Evolutionary conservation across 148 eudicot genomes (phyloP), one percentile per base, ranked within the genome.

Genomic region (Silene conica): DNA sequence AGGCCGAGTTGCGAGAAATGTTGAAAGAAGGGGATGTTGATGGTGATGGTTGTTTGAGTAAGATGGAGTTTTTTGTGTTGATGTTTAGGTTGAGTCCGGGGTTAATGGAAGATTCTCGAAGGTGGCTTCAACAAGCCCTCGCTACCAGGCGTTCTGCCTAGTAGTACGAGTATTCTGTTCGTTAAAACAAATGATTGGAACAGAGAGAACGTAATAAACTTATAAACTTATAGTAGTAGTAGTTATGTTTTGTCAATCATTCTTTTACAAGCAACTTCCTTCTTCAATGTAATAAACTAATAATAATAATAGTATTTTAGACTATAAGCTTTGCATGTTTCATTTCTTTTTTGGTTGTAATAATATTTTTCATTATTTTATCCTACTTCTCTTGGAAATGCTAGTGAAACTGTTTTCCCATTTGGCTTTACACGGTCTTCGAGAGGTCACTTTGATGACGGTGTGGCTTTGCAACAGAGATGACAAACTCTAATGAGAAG

Each of bases 81-180:
- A 89, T 89, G 92, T 81, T 89, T 76, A 83, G 90, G 83, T 76
- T 89, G 48, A 89, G 92, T 28, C 92, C 92, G 76, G 82, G 81
- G 1, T 80, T 89, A 62, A 83, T 89, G 87, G 76, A 78, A 13
- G 80, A 78, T 14, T 86, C 87, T 0, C 50, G 58, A 57, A 70
- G 63, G 67, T 89, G 83, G 83, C 65, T 86, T 38, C 80, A 83
- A 60, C 72, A 79, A 23, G 82, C 72, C 23, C 28, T 85, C 52
- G 74, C 26, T 58, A 34, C 20, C 1, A n/a, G 48, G 58, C 21
- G 59, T 50, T 52, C 70, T 34, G 9, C 43, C 13, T 41, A 67
- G 18, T 26, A 26, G 28, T 1, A 2, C 28, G 1, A 26, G 28
- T 20, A 65, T 16, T 65, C 8, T 38, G 8, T 6, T 11, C 15